A percentile compares a stretch with the other conserved stretches of the same genome.
phyloP scores from a whole-genome alignment of 768 basidiomycete genomes.

The Boletus subparvulus region DNA sequence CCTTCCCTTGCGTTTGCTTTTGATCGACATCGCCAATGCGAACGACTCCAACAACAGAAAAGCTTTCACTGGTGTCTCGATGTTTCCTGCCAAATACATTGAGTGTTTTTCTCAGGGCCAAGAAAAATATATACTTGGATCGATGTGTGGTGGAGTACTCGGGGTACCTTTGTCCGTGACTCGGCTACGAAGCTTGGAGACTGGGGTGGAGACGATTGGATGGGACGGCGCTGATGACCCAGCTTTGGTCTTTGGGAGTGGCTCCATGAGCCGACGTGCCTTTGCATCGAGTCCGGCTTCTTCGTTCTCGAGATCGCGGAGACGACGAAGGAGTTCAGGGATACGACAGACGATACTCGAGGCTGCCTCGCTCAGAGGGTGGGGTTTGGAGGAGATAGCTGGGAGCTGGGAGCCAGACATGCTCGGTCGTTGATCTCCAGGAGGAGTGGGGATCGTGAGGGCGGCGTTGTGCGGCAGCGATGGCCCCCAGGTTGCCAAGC shows the following conservation, averaged over 20 bases:
- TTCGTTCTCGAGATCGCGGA: slow-evolving; percentile 23
- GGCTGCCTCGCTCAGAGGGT: slow-evolving; percentile 10
- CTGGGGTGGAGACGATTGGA: not conserved
- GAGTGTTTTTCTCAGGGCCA: not conserved
- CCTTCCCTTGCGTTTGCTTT: slow-evolving; percentile 24
- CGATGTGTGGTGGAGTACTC: slow-evolving; percentile 4
- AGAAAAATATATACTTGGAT: slow-evolving; percentile 9
- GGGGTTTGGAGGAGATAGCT: not conserved
- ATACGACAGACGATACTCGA: slow-evolving; percentile 15
- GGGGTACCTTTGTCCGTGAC: not conserved
- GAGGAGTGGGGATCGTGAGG: not conserved
- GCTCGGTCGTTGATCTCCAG: not conserved
- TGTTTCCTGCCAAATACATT: slow-evolving; percentile 8
- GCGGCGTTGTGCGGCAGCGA: not conserved
- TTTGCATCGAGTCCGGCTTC: slow-evolving; percentile 20
- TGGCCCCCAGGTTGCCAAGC: not conserved
- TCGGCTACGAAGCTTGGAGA: not conserved
- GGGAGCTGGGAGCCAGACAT: slow-evolving; percentile 11
- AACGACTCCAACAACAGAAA: slow-evolving; percentile 23
- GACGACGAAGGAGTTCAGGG: slow-evolving; percentile 19
- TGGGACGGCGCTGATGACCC: not conserved
- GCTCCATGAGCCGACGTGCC: slow-evolving; percentile 12
- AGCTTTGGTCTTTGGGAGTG: not conserved
- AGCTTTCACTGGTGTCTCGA: slow-evolving; percentile 20
- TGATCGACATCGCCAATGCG: slow-evolving; percentile 20